Evolutionary conservation across 148 eudicot genomes (phyloP), one percentile per base, ranked within the genome.

Genomic region (Polygonum aviculare): DNA sequence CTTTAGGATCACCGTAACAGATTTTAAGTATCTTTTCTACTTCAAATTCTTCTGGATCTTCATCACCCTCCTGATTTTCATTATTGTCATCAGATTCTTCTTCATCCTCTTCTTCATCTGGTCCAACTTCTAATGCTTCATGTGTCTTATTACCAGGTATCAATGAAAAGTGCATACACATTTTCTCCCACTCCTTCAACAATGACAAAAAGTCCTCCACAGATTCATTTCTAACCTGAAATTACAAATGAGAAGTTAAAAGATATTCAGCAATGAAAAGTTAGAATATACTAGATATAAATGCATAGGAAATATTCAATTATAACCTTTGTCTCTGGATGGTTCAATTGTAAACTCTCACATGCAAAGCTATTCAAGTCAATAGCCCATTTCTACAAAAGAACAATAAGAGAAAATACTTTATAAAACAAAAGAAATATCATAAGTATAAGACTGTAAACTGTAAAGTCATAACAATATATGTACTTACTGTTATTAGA

Each of bases 331-430:
- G 99, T 89, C 78, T 92, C 93, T 0, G 97, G 97, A 79, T 95
- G 99, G 77, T 95, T 95, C 12, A 86, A 69, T 22, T 78, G 83
- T 2, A 95, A 75, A 73, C 94, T 92, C 45, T 92, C 77, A 69
- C 97, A 92, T 6, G 99, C 97, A 84, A 74, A 69, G 31, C 41
- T 7, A 76, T 92, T 90, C 0, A 86, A 0, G 69, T 95, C 97
- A 62, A 95, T 87, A 0, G 99, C 97, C 99, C 97, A 95, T 88
- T 82, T 88, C 98, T 92, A 76, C 69, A 76, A 1, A 14, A 26
- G 31, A 26, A 26, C 31, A 26, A 26, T 14, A 74, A 22, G 73
- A 31, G 48, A 77, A 41, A 16, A 45, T 3, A 65, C n/a, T 41
- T 36, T 67, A 16, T 15, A 35, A 67, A 26, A 26, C 31, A 26